Evolutionary conservation across 768 basidiomycete genomes (phyloP).

Genomic region (Termitomyces bulborhizus): DNA sequence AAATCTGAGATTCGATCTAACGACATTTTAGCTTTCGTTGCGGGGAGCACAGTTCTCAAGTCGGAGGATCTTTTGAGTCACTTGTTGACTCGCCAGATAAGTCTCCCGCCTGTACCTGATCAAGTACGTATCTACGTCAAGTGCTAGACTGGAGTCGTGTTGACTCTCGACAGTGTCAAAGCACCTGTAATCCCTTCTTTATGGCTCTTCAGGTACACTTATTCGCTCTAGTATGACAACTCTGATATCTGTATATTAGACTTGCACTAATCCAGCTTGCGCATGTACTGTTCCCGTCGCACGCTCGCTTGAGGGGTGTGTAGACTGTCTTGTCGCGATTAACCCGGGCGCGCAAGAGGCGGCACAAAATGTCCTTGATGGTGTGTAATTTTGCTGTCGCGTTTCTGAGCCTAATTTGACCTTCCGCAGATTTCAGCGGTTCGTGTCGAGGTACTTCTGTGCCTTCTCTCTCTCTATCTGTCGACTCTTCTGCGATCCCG

Average conservation of each 20-base stretch:
- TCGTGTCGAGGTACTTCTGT: background rate
- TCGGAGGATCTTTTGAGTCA: background rate
- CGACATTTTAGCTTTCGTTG: background rate
- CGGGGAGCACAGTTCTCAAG: background rate
- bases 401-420: background rate
- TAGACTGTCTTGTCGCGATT: conserved; percentile 21
- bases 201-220: background rate
- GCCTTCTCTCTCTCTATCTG: background rate
- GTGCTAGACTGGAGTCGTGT: conserved; percentile 10
- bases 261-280: conserved; percentile 19
- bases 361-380: conserved; percentile 18
- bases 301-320: conserved; percentile 20
- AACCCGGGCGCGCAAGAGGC: conserved; percentile 9
- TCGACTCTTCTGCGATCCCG: background rate
- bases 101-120: background rate
- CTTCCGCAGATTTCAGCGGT: background rate
- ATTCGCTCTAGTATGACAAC: background rate
- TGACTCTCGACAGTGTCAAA: conserved; percentile 6
- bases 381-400: conserved; percentile 13
- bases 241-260: conserved; percentile 8
- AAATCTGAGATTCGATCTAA: background rate
- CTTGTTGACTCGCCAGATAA: conserved; percentile 3
- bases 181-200: background rate
- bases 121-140: background rate
- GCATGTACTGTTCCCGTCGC: conserved; percentile 21